A percentile compares a stretch with the other conserved stretches of the same genome.
Conservation (phyloP, 345 rosid genomes). For the Salix caprea region DNA sequence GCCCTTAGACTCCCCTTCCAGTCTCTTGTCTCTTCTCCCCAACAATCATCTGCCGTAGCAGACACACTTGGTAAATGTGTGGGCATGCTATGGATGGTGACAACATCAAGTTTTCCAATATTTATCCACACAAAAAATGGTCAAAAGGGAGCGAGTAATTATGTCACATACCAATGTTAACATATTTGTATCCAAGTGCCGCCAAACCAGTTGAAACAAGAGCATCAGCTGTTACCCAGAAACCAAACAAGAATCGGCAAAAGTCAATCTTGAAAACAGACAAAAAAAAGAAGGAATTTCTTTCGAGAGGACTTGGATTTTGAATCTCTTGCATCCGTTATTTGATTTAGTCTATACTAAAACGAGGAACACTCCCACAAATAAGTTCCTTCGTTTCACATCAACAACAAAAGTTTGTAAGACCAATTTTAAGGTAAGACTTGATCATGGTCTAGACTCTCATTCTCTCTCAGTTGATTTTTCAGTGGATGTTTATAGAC, state of each 20-base stretch:
- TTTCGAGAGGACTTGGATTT: background rate
- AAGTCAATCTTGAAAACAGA: background rate
- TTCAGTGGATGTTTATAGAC: background rate
- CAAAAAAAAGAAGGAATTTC: background rate
- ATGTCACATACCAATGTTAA: slow-evolving; percentile 8
- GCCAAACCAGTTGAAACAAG: slow-evolving; percentile 26
- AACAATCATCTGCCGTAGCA: slow-evolving; percentile 23
- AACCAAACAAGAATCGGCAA: background rate
- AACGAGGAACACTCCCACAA: no score
- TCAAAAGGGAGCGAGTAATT: background rate
- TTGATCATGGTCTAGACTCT: background rate
- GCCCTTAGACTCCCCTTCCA: slow-evolving; percentile 19
- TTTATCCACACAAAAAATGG: background rate
- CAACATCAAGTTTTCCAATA: background rate
- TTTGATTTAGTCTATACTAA: background rate
- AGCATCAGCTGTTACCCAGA: slow-evolving; percentile 20
- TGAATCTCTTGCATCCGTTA: background rate
- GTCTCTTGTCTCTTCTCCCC: slow-evolving; percentile 23
- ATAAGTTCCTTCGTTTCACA: no score
- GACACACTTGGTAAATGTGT: background rate
- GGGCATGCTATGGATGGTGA: background rate
- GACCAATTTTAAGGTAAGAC: background rate
- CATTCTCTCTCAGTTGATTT: background rate
- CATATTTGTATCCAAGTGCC: slow-evolving; percentile 24
- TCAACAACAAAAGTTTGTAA: background rate